These are phyloP conservation scores for Verticillium alfalfae DNA, from an alignment of 2,329 filamentous ascomycete genomes.

Conservation along the genomic window DNA sequence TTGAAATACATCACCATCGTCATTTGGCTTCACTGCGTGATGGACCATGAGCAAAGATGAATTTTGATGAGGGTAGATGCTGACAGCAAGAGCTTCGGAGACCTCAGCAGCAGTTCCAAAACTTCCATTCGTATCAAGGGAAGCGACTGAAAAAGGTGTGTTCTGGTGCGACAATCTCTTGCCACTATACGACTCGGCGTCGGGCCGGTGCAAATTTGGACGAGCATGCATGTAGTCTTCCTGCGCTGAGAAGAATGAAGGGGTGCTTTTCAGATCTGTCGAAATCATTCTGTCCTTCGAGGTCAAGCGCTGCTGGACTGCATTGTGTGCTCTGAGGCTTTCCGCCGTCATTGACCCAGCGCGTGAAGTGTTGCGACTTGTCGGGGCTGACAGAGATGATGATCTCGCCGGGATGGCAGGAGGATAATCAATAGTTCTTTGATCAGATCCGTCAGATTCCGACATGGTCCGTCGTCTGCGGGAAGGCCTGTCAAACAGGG, in stretches of 20 bases:
- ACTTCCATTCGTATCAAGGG: constrained; percentile 47
- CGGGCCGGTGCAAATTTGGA: constrained; percentile 22
- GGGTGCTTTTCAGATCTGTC: constrained; percentile 16
- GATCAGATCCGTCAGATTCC: constrained; percentile 43
- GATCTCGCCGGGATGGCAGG: constrained; percentile 50
- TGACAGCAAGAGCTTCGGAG: constrained; percentile 57
- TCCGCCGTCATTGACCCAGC: constrained; percentile 52
- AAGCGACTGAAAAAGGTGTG: constrained; percentile 58
- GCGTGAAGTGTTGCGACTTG: constrained; percentile 51
- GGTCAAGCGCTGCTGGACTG: constrained; percentile 16
- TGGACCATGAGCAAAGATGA: constrained; percentile 57
- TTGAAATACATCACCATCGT: constrained; percentile 31
- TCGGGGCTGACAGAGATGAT: constrained; percentile 58
- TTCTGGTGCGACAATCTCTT: constrained; percentile 49
- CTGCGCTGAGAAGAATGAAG: constrained; percentile 28
- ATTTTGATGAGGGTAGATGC: constrained; percentile 60
- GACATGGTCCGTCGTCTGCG: constrained; percentile 37
- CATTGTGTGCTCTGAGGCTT: constrained; percentile 52
- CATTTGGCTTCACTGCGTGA: constrained; percentile 45
- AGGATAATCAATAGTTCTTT: constrained; percentile 55
- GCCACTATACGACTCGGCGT: constrained; percentile 46
- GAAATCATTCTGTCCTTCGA: constrained; percentile 18
- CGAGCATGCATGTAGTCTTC: constrained; percentile 15
- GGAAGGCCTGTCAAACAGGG: constrained; percentile 34
- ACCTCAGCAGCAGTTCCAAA: constrained; percentile 53